Evolutionary conservation across 2,329 filamentous ascomycete species (phyloP).

Genomic region (Neopestalotiopsis rosae): DNA sequence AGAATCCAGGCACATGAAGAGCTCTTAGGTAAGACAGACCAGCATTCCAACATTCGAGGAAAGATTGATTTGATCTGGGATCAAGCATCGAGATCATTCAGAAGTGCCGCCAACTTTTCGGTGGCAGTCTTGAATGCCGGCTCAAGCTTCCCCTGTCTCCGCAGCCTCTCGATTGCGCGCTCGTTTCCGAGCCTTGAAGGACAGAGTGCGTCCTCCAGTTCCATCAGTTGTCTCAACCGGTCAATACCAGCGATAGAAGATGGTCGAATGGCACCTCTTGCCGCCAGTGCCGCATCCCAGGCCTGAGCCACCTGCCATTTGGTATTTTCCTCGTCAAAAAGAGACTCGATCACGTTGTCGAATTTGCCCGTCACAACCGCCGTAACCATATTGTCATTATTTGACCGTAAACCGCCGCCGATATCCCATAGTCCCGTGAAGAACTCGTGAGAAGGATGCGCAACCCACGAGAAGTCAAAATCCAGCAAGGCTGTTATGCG

Average conservation of each 20-base stretch:
- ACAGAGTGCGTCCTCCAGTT: constrained; percentile 11
- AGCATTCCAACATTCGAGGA: neutral
- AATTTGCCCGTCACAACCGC: neutral
- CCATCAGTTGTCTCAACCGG: neutral
- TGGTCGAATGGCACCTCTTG: constrained; percentile 4
- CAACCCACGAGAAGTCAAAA: constrained; percentile 32
- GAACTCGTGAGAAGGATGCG: constrained; percentile 32
- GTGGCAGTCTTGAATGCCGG: neutral
- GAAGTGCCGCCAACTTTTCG: neutral
- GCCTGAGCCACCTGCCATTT: constrained; percentile 9
- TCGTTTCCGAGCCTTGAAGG: constrained; percentile 12
- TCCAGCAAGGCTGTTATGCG: constrained; percentile 33
- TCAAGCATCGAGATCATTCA: neutral
- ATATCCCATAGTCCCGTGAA: constrained; percentile 28
- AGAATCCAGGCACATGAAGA: neutral
- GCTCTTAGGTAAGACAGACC: too few relatives aligned
- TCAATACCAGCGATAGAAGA: constrained; percentile 9
- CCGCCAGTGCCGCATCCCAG: constrained; percentile 6
- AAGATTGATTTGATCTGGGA: neutral
- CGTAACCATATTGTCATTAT: neutral
- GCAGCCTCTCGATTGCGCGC: neutral
- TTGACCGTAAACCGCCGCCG: constrained; percentile 21
- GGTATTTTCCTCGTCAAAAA: neutral
- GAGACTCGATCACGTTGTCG: neutral
- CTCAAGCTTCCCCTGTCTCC: neutral